Evolutionary conservation across 495 filamentous ascomycete species (phyloP).

Genomic region (Aspergillus asperescens): DNA sequence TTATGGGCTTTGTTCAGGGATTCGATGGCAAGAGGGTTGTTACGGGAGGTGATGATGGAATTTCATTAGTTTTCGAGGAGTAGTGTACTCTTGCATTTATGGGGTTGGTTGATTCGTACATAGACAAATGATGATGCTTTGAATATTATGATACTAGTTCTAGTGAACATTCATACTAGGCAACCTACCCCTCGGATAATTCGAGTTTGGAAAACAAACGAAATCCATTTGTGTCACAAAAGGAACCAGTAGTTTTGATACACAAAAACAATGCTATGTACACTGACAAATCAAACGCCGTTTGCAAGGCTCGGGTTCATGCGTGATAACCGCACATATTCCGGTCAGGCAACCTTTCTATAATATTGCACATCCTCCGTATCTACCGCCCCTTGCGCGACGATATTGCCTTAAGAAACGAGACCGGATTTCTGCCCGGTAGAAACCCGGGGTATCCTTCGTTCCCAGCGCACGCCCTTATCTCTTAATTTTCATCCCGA

Average conservation of each 20-base stretch:
- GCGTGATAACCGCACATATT: slow-evolving; percentile 9
- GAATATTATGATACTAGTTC: neutral
- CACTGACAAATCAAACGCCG: slow-evolving; percentile 39
- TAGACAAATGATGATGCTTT: slow-evolving; percentile 10
- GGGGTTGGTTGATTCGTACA: neutral
- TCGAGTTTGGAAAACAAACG: neutral
- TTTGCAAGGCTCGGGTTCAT: slow-evolving; percentile 19
- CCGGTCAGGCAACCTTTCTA: slow-evolving; percentile 4
- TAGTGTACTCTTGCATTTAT: neutral
- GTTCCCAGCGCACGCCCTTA: neutral
- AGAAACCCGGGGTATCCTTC: slow-evolving; percentile 29
- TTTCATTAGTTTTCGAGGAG: slow-evolving; percentile 63
- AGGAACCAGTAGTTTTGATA: slow-evolving; percentile 19
- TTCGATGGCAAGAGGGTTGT: slow-evolving; percentile 62
- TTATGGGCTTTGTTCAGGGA: slow-evolving; percentile 83
- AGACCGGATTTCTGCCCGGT: slow-evolving; percentile 7
- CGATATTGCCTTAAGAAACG: neutral
- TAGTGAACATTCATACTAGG: too few relatives aligned
- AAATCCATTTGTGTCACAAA: neutral
- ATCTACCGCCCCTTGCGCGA: slow-evolving; percentile 4
- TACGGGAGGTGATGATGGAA: slow-evolving; percentile 83
- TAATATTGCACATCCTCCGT: slow-evolving; percentile 9
- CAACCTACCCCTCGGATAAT: neutral
- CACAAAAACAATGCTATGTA: slow-evolving; percentile 41
- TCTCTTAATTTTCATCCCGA: neutral